These are phyloP conservation scores for Fusarium sacchari DNA, from an alignment of 2,329 filamentous ascomycete genomes.

Conservation along the genomic window DNA sequence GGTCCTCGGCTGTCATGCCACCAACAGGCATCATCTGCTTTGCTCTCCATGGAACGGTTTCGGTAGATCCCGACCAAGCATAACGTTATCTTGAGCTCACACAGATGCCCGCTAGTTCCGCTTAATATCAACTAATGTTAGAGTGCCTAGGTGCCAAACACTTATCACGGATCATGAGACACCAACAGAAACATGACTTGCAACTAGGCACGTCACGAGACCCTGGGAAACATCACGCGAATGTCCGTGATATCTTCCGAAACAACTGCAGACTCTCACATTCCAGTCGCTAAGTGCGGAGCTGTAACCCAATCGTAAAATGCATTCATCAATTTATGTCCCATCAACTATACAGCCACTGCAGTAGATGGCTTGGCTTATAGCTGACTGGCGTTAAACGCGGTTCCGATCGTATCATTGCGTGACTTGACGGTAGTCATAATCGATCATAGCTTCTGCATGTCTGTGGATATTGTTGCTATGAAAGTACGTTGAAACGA, in stretches of 20 bases:
- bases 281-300: constrained; percentile 1
- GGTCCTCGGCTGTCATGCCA: constrained; percentile 37
- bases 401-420: background rate
- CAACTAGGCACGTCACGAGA: constrained; percentile 24
- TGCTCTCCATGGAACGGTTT: constrained; percentile 9
- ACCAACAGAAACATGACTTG: constrained; percentile 23
- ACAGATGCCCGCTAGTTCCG: constrained; percentile 13
- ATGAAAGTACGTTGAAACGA: constrained; percentile 8
- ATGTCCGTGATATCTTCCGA: constrained; percentile 5
- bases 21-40: constrained; percentile 35
- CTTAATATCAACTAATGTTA: background rate
- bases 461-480: background rate
- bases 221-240: constrained; percentile 17
- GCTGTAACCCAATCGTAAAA: background rate
- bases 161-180: constrained; percentile 12
- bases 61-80: constrained; percentile 33
- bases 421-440: background rate
- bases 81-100: constrained; percentile 1
- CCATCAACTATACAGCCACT: constrained; percentile 11
- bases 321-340: background rate
- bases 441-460: background rate
- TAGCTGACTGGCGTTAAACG: constrained; percentile 6
- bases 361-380: background rate
- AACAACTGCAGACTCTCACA: constrained; percentile 11
- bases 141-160: background rate